Percentiles rank a stretch among this genome's conserved stretches.
Conservation (phyloP, 1,139 yeast species). For the Scheffersomyces titani region DNA sequence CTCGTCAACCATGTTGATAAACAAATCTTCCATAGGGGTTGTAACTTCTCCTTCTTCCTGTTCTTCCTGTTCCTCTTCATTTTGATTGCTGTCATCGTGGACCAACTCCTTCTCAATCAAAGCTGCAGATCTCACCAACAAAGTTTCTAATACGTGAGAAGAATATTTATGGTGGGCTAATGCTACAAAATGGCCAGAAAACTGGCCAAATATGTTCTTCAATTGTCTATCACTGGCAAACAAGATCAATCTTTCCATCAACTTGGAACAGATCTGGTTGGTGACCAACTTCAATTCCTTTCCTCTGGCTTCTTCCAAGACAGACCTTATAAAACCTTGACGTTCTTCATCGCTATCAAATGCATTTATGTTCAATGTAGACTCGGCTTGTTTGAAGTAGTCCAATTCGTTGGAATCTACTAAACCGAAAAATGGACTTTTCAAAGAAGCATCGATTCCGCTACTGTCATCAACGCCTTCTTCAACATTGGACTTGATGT, state of each 20-base stretch:
- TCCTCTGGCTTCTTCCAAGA: conserved; percentile 83
- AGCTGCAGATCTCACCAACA: conserved; percentile 75
- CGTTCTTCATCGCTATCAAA: conserved; percentile 77
- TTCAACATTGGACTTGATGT: conserved; percentile 1
- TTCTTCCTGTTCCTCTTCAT: conserved; percentile 31
- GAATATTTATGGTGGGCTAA: conserved; percentile 86
- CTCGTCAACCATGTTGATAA: conserved; percentile 67
- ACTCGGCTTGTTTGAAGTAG: conserved; percentile 90
- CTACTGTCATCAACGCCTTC: conserved; percentile 6
- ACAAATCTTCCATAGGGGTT: conserved; percentile 62
- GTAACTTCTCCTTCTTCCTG: conserved; percentile 39
- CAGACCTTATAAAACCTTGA: conserved; percentile 69
- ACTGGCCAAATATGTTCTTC: conserved; percentile 62
- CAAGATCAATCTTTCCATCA: conserved; percentile 83
- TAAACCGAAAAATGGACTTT: conserved; percentile 69
- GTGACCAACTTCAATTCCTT: conserved; percentile 91
- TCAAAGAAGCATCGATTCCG: conserved; percentile 5
- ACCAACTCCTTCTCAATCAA: conserved; percentile 68
- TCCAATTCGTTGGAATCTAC: conserved; percentile 83
- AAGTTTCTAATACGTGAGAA: conserved; percentile 90
- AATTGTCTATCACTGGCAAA: conserved; percentile 66
- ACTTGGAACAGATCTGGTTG: conserved; percentile 90
- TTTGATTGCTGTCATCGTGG: conserved; percentile 35
- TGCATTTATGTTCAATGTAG: conserved; percentile 78
- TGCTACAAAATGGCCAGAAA: conserved; percentile 72